Percentiles rank a stretch among this genome's conserved stretches.
Conservation (phyloP, 305 asterid genomes). For the Rubia occidens region DNA sequence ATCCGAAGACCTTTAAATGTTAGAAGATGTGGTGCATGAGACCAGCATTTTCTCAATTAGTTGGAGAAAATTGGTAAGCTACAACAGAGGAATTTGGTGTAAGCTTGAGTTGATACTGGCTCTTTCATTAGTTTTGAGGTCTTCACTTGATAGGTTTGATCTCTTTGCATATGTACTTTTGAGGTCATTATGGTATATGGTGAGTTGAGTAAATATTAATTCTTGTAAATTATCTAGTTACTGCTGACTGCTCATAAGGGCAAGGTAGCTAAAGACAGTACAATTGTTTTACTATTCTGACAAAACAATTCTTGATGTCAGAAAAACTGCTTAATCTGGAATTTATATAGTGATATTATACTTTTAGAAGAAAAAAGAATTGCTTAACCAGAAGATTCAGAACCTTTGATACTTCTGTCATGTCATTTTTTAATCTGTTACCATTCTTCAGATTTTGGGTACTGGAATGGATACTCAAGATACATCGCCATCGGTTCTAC, state of each 20-base stretch:
- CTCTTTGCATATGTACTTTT: not conserved
- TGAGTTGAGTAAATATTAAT: not conserved
- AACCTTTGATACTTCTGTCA: not conserved
- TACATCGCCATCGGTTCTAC: conserved; percentile 83
- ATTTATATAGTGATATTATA: not conserved
- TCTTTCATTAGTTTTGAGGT: not conserved
- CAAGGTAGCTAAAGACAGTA: not conserved
- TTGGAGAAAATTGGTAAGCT: not conserved
- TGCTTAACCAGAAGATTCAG: not conserved
- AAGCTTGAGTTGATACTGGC: not conserved
- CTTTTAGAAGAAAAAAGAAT: not conserved
- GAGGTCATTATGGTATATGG: not conserved
- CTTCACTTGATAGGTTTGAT: not conserved
- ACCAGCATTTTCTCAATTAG: too few relatives aligned
- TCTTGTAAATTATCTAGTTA: not conserved
- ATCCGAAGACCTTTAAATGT: too few relatives aligned
- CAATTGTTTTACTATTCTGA: not conserved
- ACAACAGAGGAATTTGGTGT: not conserved
- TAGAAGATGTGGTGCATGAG: too few relatives aligned
- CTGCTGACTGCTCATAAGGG: not conserved
- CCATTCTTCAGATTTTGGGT: conserved; percentile 67
- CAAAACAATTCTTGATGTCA: not conserved
- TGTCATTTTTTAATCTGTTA: not conserved
- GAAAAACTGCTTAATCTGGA: not conserved
- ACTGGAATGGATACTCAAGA: conserved; percentile 99